These are phyloP conservation scores for Sordariomycetes sp. DNA, from an alignment of 2,329 filamentous ascomycete genomes.

Conservation along the genomic window DNA sequence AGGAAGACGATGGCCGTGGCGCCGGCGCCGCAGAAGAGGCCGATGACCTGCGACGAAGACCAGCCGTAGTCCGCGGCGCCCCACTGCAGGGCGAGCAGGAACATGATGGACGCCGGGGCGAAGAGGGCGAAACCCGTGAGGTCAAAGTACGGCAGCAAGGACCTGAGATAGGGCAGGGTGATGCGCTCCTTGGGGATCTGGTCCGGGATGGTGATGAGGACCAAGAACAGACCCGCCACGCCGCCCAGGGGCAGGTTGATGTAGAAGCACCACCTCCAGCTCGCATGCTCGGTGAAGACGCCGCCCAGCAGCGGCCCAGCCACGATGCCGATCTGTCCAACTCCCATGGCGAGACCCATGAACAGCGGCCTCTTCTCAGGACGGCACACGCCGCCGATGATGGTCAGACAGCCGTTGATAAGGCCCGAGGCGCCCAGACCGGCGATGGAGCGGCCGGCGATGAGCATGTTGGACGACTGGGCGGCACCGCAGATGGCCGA, in stretches of 20 bases:
- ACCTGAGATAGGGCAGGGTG: slow-evolving; percentile 13
- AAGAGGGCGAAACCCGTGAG: slow-evolving; percentile 32
- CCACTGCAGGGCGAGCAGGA: slow-evolving; percentile 35
- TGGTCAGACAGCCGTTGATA: slow-evolving; percentile 9
- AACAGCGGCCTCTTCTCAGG: slow-evolving; percentile 5
- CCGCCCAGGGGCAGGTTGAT: slow-evolving; percentile 36
- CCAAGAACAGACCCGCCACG: slow-evolving; percentile 20
- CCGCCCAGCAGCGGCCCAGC: slow-evolving; percentile 34
- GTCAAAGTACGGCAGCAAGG: slow-evolving; percentile 21
- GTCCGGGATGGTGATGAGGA: slow-evolving; percentile 25
- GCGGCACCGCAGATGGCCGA: slow-evolving; percentile 12
- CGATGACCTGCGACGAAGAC: slow-evolving; percentile 22
- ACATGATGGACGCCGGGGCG: slow-evolving; percentile 27
- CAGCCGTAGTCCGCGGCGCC: slow-evolving; percentile 25
- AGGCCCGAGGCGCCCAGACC: slow-evolving; percentile 10
- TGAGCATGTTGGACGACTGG: slow-evolving; percentile 10
- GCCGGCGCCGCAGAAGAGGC: slow-evolving; percentile 21
- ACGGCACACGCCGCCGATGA: slow-evolving; percentile 9
- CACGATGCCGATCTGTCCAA: slow-evolving; percentile 23
- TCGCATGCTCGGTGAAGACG: slow-evolving; percentile 25
- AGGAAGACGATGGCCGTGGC: slow-evolving; percentile 15
- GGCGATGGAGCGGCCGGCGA: slow-evolving; percentile 11
- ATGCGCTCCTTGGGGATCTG: slow-evolving; percentile 19
- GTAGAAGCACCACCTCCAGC: slow-evolving; percentile 39
- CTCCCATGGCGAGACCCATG: slow-evolving; percentile 9